Evolutionary conservation across 495 filamentous ascomycete genomes (phyloP).

Genomic region (Hypoxylon crocopeplum): DNA sequence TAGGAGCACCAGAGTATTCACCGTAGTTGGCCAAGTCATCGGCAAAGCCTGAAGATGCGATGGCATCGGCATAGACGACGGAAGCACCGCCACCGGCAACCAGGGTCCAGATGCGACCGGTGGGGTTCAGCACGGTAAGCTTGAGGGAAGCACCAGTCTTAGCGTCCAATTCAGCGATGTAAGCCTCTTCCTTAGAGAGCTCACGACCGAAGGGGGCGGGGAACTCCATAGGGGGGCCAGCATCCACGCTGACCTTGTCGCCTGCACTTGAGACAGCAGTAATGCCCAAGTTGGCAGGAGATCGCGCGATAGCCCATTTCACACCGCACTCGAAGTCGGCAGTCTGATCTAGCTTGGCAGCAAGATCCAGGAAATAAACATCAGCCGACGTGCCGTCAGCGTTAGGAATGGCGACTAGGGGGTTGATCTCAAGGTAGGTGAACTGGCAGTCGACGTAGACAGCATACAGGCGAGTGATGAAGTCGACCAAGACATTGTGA

Average conservation of each 20-base stretch:
- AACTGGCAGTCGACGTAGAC: conserved; percentile 99
- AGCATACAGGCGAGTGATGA: conserved; percentile 72
- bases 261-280: conserved; percentile 61
- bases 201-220: conserved; percentile 98
- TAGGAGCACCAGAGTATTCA: conserved; percentile 98
- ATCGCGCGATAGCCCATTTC: conserved; percentile 96
- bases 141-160: conserved; percentile 99
- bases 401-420: conserved; percentile 97
- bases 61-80: conserved; percentile 98
- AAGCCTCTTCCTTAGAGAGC: conserved; percentile 96
- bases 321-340: conserved; percentile 99
- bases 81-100: conserved; percentile 99
- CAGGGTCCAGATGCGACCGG: conserved; percentile 94
- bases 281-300: conserved; percentile 84
- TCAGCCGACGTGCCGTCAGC: conserved; percentile 87
- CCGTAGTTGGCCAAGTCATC: conserved; percentile 98
- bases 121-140: conserved; percentile 91
- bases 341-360: conserved; percentile 98
- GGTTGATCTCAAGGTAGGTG: conserved; percentile 99
- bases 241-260: conserved; percentile 89
- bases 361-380: conserved; percentile 97
- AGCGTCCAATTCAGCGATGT: conserved; percentile 97
- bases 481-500: conserved; percentile 98
- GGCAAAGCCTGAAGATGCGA: conserved; percentile 94
- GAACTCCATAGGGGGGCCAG: conserved; percentile 98